A percentile compares a stretch with the other conserved stretches of the same genome.
These are phyloP conservation scores for Beauveria varroae DNA, from an alignment of 2,329 filamentous ascomycete species.

Conservation along the genomic window DNA sequence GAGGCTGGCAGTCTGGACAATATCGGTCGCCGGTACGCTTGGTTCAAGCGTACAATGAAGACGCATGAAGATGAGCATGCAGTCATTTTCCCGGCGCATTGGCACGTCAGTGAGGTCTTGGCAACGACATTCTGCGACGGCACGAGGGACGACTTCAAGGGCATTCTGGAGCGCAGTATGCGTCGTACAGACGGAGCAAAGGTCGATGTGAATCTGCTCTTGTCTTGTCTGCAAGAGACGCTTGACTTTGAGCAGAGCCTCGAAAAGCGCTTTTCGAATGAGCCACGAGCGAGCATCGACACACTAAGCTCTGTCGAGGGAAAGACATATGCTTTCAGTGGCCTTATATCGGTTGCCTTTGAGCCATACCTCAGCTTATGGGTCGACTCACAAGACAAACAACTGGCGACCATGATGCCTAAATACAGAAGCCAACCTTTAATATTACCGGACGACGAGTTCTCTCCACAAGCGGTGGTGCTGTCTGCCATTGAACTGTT, in stretches of 20 bases:
- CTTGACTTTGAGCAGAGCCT: slow-evolving; percentile 93
- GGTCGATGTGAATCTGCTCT: slow-evolving; percentile 80
- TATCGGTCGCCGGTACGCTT: slow-evolving; percentile 87
- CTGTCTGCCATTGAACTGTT: slow-evolving; percentile 93
- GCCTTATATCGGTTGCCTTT: slow-evolving; percentile 91
- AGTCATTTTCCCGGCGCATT: slow-evolving; percentile 75
- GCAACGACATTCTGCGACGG: slow-evolving; percentile 92
- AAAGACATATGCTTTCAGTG: slow-evolving; percentile 69
- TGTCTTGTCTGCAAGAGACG: slow-evolving; percentile 89
- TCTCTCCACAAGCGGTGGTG: slow-evolving; percentile 82
- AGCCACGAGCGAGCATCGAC: slow-evolving; percentile 75
- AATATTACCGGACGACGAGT: slow-evolving; percentile 79
- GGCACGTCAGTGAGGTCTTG: slow-evolving; percentile 85
- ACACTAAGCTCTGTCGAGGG: slow-evolving; percentile 74
- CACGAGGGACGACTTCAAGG: slow-evolving; percentile 91
- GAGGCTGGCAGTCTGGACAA: slow-evolving; percentile 96
- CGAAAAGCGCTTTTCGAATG: slow-evolving; percentile 71
- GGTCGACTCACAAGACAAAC: slow-evolving; percentile 93
- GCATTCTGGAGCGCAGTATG: slow-evolving; percentile 82
- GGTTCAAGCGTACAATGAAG: slow-evolving; percentile 94
- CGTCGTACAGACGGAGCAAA: slow-evolving; percentile 67
- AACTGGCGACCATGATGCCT: slow-evolving; percentile 75
- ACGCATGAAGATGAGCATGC: slow-evolving; percentile 92
- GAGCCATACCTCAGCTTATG: slow-evolving; percentile 95
- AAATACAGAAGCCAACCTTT: slow-evolving; percentile 80